Evolutionary conservation across 768 basidiomycete species (phyloP), one percentile per base, ranked within the genome.

Genomic region (Hydnomerulius pinastri): DNA sequence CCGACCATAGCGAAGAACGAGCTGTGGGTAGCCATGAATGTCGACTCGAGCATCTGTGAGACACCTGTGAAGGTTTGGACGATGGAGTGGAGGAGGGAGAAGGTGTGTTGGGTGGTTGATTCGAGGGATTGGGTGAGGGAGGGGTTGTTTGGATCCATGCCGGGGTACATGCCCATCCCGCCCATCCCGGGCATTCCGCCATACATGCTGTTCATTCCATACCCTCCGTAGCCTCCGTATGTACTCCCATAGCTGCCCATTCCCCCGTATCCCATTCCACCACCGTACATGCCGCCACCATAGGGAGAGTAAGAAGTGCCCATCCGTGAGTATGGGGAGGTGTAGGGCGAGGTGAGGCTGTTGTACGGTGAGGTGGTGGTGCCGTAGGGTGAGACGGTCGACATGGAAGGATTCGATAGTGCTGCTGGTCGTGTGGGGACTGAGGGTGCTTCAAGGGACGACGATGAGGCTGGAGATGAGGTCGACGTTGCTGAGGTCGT

Each of bases 1-100:
- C 92, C 91, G 43, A 95, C 92, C 87, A 96, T 93, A 49, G 93
- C 92, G 67, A 95, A 96, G 71, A 96, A 96, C 8, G 86, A 89
- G 1, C 90, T 92, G 68, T 96, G 93, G 0, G 93, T 96, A 2
- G 96, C 96, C 87, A 98, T 90, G 71, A 96, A 98, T 5, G 96
- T 98, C 28, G 84, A 87, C 69, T 98, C 96, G 64, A 99, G 86
- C 85, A 99, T 95, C 67, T 98, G 96, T 0, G 96, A 87, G 54
- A 99, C 86, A 20, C 95, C 95, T 0, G 85, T 79, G 71, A 98
- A 96, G 4, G 95, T 97, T 61, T 92, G 90, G 38, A 99, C 96
- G 65, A 99, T 87, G 10, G 90, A 91, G 59, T 98, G 94, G 24
- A 99, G 77, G 49, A 99, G 85, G 24, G 88, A 79, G 63, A 99